Conservation (phyloP, 2,329 filamentous ascomycete species). For the Colletotrichum filicis region DNA sequence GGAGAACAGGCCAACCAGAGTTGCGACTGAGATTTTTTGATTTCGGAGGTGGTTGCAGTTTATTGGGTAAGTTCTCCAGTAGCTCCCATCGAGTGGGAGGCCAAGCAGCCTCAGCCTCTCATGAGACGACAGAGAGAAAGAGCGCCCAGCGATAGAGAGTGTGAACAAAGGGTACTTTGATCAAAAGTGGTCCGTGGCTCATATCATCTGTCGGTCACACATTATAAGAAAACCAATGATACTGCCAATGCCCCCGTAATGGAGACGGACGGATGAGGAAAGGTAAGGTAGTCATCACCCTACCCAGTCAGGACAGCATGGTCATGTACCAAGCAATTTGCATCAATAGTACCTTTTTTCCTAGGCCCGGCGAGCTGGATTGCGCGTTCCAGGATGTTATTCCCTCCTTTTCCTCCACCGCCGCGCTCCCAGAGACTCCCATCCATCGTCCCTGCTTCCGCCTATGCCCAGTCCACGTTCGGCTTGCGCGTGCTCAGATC, state of each 20-base stretch:
- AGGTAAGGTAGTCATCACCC: constrained; percentile 1
- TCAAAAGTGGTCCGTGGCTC: not conserved
- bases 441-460: not conserved
- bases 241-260: not conserved
- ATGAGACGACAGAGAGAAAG: not conserved
- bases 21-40: constrained; percentile 7
- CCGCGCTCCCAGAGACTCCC: not conserved
- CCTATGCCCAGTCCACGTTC: not conserved
- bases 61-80: constrained; percentile 15
- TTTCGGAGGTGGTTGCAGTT: constrained; percentile 24
- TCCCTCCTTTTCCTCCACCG: not conserved
- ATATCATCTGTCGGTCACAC: not conserved
- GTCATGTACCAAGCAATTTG: not conserved
- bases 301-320: not conserved
- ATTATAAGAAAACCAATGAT: not conserved
- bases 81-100: not conserved
- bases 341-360: not conserved
- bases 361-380: constrained; percentile 22
- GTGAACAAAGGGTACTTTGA: not conserved
- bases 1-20: constrained; percentile 39
- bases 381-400: constrained; percentile 4
- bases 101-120: not conserved
- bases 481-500: not conserved
- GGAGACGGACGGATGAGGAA: not conserved
- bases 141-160: too few relatives aligned